These are phyloP conservation scores for Fraxinus xanthoxyloides DNA, from an alignment of 305 asterid species.

Conservation along the genomic window DNA sequence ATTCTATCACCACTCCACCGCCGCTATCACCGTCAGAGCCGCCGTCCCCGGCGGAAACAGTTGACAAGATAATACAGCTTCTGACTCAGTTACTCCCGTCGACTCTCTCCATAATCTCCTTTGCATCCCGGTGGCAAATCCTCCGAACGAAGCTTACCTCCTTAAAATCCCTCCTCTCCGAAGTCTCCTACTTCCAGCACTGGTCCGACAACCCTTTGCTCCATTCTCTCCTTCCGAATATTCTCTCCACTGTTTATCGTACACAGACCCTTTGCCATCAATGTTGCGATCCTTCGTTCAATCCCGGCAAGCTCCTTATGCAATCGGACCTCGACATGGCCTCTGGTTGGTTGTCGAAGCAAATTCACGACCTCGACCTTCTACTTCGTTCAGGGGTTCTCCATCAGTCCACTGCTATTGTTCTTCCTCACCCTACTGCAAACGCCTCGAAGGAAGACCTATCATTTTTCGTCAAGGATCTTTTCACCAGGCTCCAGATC, in stretches of 20 bases:
- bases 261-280: conserved; percentile 43
- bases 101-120: conserved; percentile 45
- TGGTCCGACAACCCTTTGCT: conserved; percentile 69
- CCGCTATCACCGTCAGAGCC: conserved; percentile 25
- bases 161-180: conserved; percentile 41
- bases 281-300: conserved; percentile 48
- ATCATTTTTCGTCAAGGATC: conserved; percentile 58
- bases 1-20: conserved; percentile 35
- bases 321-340: conserved; percentile 97
- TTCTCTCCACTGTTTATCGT: conserved; percentile 61
- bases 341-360: conserved; percentile 69
- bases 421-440: conserved; percentile 65
- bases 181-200: conserved; percentile 58
- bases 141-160: conserved; percentile 57
- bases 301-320: conserved; percentile 85
- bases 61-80: conserved; percentile 32
- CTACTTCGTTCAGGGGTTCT: conserved; percentile 85
- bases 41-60: conserved; percentile 38
- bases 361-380: conserved; percentile 69
- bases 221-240: conserved; percentile 48
- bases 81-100: conserved; percentile 46
- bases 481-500: conserved; percentile 82
- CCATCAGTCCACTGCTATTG: conserved; percentile 82
- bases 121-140: conserved; percentile 66
- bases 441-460: conserved; percentile 54